Base-by-base conservation (phyloP, 2,329 filamentous ascomycete genomes). In the Penicillium sp. region DNA sequence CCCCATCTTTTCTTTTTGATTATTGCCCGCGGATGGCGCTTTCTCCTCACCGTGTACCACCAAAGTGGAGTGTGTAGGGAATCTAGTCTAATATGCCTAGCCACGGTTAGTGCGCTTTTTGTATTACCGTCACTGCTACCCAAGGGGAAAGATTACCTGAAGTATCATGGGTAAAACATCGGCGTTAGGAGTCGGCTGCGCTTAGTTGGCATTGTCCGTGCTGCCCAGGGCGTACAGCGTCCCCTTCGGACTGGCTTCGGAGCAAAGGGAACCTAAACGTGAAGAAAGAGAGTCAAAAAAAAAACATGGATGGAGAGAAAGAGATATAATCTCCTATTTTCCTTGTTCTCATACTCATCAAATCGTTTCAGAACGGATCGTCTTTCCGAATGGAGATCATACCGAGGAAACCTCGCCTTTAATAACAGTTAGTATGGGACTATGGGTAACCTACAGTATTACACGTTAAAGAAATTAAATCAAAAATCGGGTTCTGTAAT, bases 141-240 rank as follows among this genome's bases (percentile, higher is more conserved):
- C 46, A 33, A 48, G 29, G 46, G 24, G 13, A 33, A 39, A 27
- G n/a, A 16, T n/a, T 39, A 39, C 22, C 24, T 24, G 37, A 13
- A 50, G 48, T 37, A 41, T 37, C 8, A 37, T 39, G 16, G 14
- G 13, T 19, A 14, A n/a, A 29, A 29, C 27, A 55, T 24, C 37
- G 50, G 50, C 48, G 51, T 50, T 39, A 49, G 52, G 35, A 41
- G 52, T 58, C 56, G 52, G 56, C 56, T 58, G 51, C 57, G 53
- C 54, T 57, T 52, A 48, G 50, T 57, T 52, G 33, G 35, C n/a
- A 44, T 47, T 53, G 49, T 33, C 26, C 29, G 41, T 46, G 50
- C 50, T 48, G 16, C 14, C 3, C 14, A 37, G 52, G 51, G 51
- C 37, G 59, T 53, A 60, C 59, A 62, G 49, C 46, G 57, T 60